phyloP scores from a whole-genome alignment of 805 yeast genomes.

The Saccharomycopsis fibuligera region DNA sequence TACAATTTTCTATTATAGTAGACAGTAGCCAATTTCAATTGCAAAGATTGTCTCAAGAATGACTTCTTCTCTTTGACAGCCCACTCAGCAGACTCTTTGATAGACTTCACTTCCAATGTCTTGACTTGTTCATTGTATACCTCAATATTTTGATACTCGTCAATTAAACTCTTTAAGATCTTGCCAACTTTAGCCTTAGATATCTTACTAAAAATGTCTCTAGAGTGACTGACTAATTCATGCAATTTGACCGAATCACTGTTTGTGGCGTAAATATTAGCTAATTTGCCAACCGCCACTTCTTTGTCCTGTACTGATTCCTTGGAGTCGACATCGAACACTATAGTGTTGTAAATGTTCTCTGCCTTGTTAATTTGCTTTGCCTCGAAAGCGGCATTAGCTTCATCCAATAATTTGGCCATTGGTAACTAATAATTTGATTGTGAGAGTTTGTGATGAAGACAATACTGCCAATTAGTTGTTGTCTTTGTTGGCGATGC shows the following conservation, averaged over 20 bases:
- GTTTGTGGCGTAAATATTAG: constrained; percentile 54
- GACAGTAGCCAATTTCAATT: constrained; percentile 73
- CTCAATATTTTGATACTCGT: constrained; percentile 60
- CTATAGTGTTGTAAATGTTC: constrained; percentile 44
- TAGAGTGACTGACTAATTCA: constrained; percentile 58
- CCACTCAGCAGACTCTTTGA: constrained; percentile 82
- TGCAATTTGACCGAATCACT: constrained; percentile 46
- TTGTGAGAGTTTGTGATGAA: too few species aligned
- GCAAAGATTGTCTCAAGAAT: constrained; percentile 82
- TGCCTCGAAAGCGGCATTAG: constrained; percentile 49
- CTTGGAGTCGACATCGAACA: constrained; percentile 29
- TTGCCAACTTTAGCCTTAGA: constrained; percentile 96
- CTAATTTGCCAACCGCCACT: constrained; percentile 66
- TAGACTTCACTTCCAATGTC: constrained; percentile 32
- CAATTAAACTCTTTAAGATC: constrained; percentile 75
- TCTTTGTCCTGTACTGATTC: constrained; percentile 49
- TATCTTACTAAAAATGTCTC: constrained; percentile 64
- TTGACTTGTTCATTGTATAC: constrained; percentile 48
- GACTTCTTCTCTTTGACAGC: constrained; percentile 75
- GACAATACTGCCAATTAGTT: too few species aligned
- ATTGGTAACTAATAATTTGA: background rate
- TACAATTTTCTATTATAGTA: constrained; percentile 60
- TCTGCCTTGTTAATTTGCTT: constrained; percentile 56
- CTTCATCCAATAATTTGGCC: constrained; percentile 38
- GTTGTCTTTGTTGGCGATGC: too few species aligned